Percentiles rank a stretch among this genome's conserved stretches.
Conservation (phyloP, 495 filamentous ascomycete species). For the Trichoderma reesei region DNA sequence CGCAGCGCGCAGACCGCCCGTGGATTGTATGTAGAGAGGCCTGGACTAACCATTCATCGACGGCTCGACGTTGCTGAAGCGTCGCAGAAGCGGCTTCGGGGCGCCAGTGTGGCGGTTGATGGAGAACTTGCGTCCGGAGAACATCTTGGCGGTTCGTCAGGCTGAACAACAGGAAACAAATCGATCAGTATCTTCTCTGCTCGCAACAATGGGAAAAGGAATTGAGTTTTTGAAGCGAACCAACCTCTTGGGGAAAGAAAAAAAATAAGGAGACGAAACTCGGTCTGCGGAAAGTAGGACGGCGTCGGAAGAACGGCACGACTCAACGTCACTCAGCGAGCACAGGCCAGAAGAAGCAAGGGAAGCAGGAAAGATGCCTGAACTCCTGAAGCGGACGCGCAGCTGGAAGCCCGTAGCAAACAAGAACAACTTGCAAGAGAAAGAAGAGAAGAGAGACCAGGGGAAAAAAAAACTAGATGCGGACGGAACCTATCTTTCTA, state of each 20-base stretch:
- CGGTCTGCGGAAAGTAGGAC: background rate
- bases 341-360: background rate
- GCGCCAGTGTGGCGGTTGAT: conserved; percentile 48
- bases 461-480: background rate
- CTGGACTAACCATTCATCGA: conserved; percentile 35
- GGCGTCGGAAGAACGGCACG: conserved; percentile 4
- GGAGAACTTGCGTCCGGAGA: conserved; percentile 44
- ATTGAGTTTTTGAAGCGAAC: background rate
- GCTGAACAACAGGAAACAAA: background rate
- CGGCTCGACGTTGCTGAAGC: conserved; percentile 44
- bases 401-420: no score
- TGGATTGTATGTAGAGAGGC: conserved; percentile 1
- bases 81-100: conserved; percentile 32
- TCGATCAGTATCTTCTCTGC: background rate
- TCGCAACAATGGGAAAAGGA: background rate
- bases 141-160: conserved; percentile 15
- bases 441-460: background rate
- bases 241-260: background rate
- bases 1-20: background rate
- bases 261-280: background rate
- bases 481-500: background rate
- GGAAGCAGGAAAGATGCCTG: background rate
- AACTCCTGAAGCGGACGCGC: background rate
- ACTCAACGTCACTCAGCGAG: background rate
- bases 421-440: background rate